Evolutionary conservation across 2,329 filamentous ascomycete species (phyloP).

Genomic region (Trichoderma sp.): DNA sequence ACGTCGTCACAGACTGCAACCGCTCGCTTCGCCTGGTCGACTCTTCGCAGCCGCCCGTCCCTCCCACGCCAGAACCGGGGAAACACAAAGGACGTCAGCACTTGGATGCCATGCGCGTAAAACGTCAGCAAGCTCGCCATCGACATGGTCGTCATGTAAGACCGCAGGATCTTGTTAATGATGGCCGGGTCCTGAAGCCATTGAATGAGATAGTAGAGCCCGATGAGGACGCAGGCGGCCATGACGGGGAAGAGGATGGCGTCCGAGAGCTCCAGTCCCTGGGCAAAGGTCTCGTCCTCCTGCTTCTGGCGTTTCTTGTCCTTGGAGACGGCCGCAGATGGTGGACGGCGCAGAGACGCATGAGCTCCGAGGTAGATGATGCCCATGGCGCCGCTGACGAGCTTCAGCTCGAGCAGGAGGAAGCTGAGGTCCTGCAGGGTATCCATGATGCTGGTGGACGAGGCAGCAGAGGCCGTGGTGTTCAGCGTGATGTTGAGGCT

Average conservation of each 20-base stretch:
- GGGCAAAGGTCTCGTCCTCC: constrained; percentile 54
- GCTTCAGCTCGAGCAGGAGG: constrained; percentile 50
- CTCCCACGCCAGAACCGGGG: constrained; percentile 66
- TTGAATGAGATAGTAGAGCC: constrained; percentile 86
- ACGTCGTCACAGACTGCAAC: constrained; percentile 45
- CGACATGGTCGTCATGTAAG: constrained; percentile 80
- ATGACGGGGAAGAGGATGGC: constrained; percentile 82
- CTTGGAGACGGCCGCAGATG: constrained; percentile 69
- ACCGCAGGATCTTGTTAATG: constrained; percentile 79
- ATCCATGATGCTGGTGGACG: constrained; percentile 36
- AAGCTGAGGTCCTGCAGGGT: constrained; percentile 45
- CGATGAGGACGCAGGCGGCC: constrained; percentile 70
- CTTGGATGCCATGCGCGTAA: constrained; percentile 69
- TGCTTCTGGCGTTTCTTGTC: constrained; percentile 49
- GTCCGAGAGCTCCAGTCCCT: constrained; percentile 66
- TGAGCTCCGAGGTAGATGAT: constrained; percentile 85
- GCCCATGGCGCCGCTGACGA: constrained; percentile 68
- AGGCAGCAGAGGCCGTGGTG: constrained; percentile 27
- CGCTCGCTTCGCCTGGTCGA: constrained; percentile 46
- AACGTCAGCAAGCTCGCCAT: constrained; percentile 75
- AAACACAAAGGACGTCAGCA: constrained; percentile 69
- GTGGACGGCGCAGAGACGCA: constrained; percentile 79
- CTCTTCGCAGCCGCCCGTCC: constrained; percentile 48
- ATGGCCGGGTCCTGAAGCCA: constrained; percentile 80
- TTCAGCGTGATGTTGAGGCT: constrained; percentile 38